phyloP scores from a whole-genome alignment of 495 filamentous ascomycete genomes.

The Patellaria atrata region DNA sequence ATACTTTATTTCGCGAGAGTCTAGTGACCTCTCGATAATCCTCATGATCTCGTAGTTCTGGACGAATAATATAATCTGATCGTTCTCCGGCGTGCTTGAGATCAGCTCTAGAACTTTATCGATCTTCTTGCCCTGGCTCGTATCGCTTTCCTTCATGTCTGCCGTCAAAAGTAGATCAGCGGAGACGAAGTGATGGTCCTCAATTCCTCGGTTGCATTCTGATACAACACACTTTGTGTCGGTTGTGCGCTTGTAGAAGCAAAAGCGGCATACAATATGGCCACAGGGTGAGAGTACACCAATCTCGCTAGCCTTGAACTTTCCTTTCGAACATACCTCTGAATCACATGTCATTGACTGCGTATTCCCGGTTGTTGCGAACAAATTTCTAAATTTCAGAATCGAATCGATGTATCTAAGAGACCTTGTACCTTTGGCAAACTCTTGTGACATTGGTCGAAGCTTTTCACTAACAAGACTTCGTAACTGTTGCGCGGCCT shows the following conservation, averaged over 20 bases:
- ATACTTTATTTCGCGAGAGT: constrained; percentile 25
- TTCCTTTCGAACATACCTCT: background rate
- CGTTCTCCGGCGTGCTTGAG: constrained; percentile 13
- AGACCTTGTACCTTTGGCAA: constrained; percentile 1
- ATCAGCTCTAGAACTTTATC: constrained; percentile 19
- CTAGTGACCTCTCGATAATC: constrained; percentile 22
- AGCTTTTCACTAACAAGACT: constrained; percentile 2
- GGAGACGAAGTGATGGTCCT: constrained; percentile 12
- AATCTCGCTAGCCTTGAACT: background rate
- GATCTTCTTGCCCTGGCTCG: constrained; percentile 19
- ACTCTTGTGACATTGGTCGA: background rate
- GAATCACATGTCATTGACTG: too few relatives aligned
- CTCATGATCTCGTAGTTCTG: constrained; percentile 18
- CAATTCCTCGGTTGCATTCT: constrained; percentile 10
- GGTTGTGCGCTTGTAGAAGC: constrained; percentile 5
- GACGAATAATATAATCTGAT: constrained; percentile 31
- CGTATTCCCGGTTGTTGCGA: too few relatives aligned
- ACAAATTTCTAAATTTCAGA: too few relatives aligned
- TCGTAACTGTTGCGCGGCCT: too few relatives aligned
- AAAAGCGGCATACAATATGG: constrained; percentile 24
- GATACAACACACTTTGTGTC: constrained; percentile 11
- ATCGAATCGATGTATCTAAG: constrained; percentile 8
- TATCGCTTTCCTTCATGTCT: constrained; percentile 14
- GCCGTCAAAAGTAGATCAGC: constrained; percentile 3
- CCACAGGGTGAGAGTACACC: constrained; percentile 25